Evolutionary conservation across 495 filamentous ascomycete species (phyloP).

Genomic region (Aspergillus nanangensis): DNA sequence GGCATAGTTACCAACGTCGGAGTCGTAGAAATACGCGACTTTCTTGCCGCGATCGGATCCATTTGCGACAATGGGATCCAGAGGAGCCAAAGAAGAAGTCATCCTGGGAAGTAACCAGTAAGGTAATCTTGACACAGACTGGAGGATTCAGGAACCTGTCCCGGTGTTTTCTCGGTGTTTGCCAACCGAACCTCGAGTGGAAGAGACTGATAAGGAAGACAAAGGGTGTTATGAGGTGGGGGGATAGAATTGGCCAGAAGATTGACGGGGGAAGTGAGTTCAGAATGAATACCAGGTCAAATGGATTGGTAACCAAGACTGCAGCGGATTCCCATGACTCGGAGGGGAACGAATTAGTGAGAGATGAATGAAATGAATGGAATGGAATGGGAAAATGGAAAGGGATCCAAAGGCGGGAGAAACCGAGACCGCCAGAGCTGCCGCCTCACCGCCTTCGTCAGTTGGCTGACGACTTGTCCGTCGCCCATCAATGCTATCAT

Average conservation of each 20-base stretch:
- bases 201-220: not conserved
- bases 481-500: conserved; percentile 12
- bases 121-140: conserved; percentile 2
- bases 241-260: not conserved
- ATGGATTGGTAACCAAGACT: conserved; percentile 3
- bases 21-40: conserved; percentile 96
- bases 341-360: conserved; percentile 9
- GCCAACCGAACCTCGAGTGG: not conserved
- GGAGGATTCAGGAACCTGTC: too few species aligned
- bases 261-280: not conserved
- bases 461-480: conserved; percentile 5
- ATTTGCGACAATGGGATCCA: conserved; percentile 48
- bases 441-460: conserved; percentile 24
- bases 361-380: conserved; percentile 7
- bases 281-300: conserved; percentile 1
- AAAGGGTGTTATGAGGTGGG: not conserved
- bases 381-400: conserved; percentile 14
- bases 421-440: conserved; percentile 4
- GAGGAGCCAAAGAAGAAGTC: conserved; percentile 38
- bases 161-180: conserved; percentile 17
- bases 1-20: conserved; percentile 94
- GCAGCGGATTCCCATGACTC: conserved; percentile 10
- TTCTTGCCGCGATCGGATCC: conserved; percentile 60
- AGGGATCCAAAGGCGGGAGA: conserved; percentile 8
- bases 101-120: conserved; percentile 2